Evolutionary conservation across 108 stramenopile species (phyloP).

Genomic region (Cyclotella baltica): DNA sequence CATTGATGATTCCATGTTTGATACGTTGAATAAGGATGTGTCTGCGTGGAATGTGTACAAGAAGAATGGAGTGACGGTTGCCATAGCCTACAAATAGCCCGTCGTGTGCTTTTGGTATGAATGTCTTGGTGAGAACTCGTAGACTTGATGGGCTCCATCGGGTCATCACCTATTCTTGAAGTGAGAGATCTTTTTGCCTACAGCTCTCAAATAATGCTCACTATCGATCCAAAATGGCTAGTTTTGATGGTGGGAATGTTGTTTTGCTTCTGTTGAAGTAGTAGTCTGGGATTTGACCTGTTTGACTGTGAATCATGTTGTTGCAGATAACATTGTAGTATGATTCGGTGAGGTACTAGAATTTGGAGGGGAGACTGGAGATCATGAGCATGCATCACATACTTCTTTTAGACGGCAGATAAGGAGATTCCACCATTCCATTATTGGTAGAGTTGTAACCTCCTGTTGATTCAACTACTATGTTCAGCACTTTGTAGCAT

Average conservation of each 20-base stretch:
- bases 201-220: neutral
- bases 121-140: neutral
- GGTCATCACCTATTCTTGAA: neutral
- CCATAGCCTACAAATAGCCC: neutral
- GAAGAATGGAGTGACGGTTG: neutral
- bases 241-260: neutral
- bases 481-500: neutral
- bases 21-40: neutral
- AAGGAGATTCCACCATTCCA: conserved; percentile 6
- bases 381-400: neutral
- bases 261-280: neutral
- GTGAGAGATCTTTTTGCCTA: neutral
- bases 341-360: neutral
- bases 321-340: neutral
- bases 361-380: neutral
- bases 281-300: neutral
- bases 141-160: neutral
- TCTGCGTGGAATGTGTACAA: neutral
- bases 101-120: neutral
- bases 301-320: neutral
- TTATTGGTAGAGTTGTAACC: conserved; percentile 4
- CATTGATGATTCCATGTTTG: neutral
- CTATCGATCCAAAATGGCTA: neutral
- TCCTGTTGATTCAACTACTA: conserved; percentile 1
- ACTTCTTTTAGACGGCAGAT: neutral